Conservation (phyloP, 495 filamentous ascomycete species). For the Podospora bellae-mahoneyi region DNA sequence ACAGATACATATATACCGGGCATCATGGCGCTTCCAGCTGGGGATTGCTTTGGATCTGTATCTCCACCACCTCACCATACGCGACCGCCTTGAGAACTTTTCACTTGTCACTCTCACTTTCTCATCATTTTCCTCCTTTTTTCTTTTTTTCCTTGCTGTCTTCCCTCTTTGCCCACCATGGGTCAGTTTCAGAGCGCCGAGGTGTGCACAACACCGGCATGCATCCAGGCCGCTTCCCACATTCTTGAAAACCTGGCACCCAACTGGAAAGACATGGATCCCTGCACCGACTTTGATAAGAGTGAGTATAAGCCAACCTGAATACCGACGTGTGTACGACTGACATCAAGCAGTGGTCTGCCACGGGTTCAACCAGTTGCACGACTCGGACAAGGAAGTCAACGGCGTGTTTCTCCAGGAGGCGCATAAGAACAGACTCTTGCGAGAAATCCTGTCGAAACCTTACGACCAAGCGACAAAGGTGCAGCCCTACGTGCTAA, state of each 20-base stretch:
- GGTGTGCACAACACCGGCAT: conserved; percentile 58
- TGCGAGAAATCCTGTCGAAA: conserved; percentile 63
- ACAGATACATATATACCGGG: background rate
- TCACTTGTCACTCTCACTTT: too few species aligned
- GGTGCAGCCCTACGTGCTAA: background rate
- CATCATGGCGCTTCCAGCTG: background rate
- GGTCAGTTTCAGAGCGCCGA: conserved; percentile 20
- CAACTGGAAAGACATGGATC: conserved; percentile 60
- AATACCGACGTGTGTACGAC: background rate
- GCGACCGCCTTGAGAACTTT: background rate
- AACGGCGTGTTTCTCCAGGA: background rate
- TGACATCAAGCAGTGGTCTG: conserved; percentile 49
- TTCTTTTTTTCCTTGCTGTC: conserved; percentile 2
- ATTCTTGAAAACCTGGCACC: conserved; percentile 64
- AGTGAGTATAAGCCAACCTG: conserved; percentile 20
- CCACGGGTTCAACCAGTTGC: conserved; percentile 51
- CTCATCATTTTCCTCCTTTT: background rate
- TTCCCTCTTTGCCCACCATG: conserved; percentile 10
- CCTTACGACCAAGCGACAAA: conserved; percentile 37
- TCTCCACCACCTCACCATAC: background rate
- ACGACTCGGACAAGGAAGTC: background rate
- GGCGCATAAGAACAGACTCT: conserved; percentile 45
- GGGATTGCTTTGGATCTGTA: background rate
- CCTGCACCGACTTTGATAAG: conserved; percentile 67
- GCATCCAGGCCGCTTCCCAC: conserved; percentile 64